Conservation (phyloP, 371 early-diverging fungal species). For the Funneliformis caledonium region DNA sequence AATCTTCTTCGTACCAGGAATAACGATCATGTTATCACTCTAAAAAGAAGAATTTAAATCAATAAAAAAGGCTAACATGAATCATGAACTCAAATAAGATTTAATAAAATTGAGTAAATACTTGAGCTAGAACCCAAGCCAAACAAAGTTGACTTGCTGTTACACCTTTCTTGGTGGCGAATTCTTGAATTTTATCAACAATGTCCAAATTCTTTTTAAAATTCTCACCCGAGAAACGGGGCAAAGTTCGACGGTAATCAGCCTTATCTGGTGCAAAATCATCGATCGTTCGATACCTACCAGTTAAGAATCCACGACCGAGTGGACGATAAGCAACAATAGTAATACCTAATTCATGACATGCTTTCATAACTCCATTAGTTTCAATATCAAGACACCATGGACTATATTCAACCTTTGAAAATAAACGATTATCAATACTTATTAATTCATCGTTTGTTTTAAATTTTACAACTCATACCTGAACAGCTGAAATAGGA, state of each 20-base stretch:
- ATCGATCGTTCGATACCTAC: conserved; percentile 49
- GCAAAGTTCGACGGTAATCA: conserved; percentile 55
- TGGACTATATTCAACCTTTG: conserved; percentile 41
- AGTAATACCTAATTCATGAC: conserved; percentile 62
- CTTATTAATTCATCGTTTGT: background rate
- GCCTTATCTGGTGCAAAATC: conserved; percentile 47
- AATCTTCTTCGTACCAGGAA: conserved; percentile 10
- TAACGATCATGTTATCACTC: background rate
- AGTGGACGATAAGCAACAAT: conserved; percentile 61
- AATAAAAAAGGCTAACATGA: too few relatives aligned
- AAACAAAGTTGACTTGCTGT: conserved; percentile 56
- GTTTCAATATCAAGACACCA: conserved; percentile 60
- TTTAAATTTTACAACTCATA: conserved; percentile 40
- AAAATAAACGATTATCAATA: background rate
- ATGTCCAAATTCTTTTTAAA: conserved; percentile 60
- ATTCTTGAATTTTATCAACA: conserved; percentile 51
- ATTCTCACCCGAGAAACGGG: conserved; percentile 57
- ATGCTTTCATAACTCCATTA: conserved; percentile 57
- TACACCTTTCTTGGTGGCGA: conserved; percentile 53
- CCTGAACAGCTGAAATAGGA: conserved; percentile 67
- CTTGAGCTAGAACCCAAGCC: conserved; percentile 63
- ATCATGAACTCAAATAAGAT: too few relatives aligned
- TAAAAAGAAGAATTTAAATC: background rate
- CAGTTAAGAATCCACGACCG: conserved; percentile 67
- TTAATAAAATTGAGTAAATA: background rate